Base-by-base conservation (phyloP, 176 grass and related monocot species). In the Eleusine indica region DNA sequence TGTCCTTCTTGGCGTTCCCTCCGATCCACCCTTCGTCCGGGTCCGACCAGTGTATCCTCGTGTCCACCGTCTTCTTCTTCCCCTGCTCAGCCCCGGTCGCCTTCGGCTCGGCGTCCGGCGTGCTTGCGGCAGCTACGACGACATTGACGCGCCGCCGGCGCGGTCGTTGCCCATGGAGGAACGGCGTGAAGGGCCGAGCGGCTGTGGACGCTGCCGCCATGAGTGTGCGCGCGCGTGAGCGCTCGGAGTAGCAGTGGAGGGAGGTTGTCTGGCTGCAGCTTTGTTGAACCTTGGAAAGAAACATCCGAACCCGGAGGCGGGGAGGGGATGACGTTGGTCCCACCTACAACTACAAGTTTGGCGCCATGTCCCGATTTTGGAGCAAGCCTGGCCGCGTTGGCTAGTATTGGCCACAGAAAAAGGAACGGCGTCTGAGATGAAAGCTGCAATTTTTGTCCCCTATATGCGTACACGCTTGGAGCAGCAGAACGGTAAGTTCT, bases 11-110 rank as follows among this genome's bases (percentile, higher is more conserved):
- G 10, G 71, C 68, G 16, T 91, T 93, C 4, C 82, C 92, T 7
- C 92, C 92, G 1, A 95, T n/a, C 92, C 95, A 98, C 19, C 95
- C 95, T 80, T 98, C 95, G 66, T 98, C 80, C 9, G 91, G 89
- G 77, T 85, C 88, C 1, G 82, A 89, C 95, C 95, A 95, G 82
- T 98, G 92, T 44, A 98, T 95, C 91, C 95, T 93, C 9, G 95
- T 98, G 91, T 98, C 95, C 63, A 98, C 91, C 18, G 88, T 87
- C 37, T 88, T 92, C 85, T 87, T 90, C 91, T 47, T 90, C 49
- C 62, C 78, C 6, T 78, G 88, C 38, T 70, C 84, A 3, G 82
- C 64, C 0, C 37, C 74, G 11, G 82, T 56, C 3, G 84, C 51
- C 11, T 71, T n/a, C 5, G 84, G 82, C 57, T 95, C 89, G 16